Conservation (phyloP, 2,329 filamentous ascomycete species). For the Colletotrichum trifolii region DNA sequence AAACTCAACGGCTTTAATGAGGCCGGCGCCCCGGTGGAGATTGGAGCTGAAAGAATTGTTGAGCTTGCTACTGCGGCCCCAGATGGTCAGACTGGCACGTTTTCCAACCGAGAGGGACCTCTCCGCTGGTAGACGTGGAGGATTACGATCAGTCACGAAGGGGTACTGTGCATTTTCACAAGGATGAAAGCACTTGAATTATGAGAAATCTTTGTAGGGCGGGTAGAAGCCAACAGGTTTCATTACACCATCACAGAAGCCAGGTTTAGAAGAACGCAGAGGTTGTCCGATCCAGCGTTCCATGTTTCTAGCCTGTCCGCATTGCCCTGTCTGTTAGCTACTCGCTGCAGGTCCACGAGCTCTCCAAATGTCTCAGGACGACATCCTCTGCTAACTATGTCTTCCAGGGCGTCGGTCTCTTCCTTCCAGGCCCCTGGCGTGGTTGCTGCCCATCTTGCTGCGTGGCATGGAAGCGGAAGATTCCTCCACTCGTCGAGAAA, state of each 20-base stretch:
- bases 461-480: slow-evolving; percentile 19
- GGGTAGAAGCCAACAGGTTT: neutral
- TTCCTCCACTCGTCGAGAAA: slow-evolving; percentile 21
- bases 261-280: slow-evolving; percentile 23
- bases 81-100: slow-evolving; percentile 45
- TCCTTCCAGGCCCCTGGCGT: slow-evolving; percentile 18
- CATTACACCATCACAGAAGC: slow-evolving; percentile 9
- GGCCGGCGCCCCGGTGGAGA: slow-evolving; percentile 38
- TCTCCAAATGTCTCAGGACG: slow-evolving; percentile 9
- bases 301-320: slow-evolving; percentile 17
- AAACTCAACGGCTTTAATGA: slow-evolving; percentile 40
- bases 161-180: too few species aligned
- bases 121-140: slow-evolving; percentile 36
- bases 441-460: slow-evolving; percentile 18
- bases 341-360: slow-evolving; percentile 4
- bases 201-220: too few species aligned
- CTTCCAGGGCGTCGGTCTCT: slow-evolving; percentile 4
- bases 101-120: slow-evolving; percentile 40
- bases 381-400: neutral
- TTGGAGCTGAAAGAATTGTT: slow-evolving; percentile 44
- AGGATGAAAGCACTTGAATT: too few species aligned
- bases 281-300: slow-evolving; percentile 33
- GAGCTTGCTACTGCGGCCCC: slow-evolving; percentile 44
- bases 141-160: too few species aligned
- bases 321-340: neutral